These are phyloP conservation scores for Penium margaritaceum DNA, from an alignment of 139 green algal genomes.

Conservation along the genomic window DNA sequence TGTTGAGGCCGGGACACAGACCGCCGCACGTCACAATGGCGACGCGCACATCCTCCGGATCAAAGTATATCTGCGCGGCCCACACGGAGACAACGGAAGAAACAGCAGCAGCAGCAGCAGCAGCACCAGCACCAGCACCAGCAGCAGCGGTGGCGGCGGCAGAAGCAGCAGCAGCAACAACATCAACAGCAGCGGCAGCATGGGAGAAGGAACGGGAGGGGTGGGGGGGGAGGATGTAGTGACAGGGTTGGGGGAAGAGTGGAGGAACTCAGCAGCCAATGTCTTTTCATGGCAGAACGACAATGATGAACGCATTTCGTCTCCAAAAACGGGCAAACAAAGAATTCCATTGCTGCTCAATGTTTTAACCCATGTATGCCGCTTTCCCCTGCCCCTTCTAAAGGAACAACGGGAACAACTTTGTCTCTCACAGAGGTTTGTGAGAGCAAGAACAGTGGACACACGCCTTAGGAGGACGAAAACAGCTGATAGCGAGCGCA, in stretches of 20 bases:
- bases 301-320: too few species aligned
- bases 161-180: background rate
- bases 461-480: too few species aligned
- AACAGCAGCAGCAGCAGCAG: background rate
- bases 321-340: too few species aligned
- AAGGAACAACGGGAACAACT: too few species aligned
- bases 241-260: background rate
- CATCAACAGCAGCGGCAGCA: background rate
- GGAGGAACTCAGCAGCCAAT: too few species aligned
- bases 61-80: slow-evolving; percentile 59
- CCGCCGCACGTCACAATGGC: slow-evolving; percentile 94
- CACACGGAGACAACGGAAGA: background rate
- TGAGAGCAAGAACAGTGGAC: too few species aligned
- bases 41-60: slow-evolving; percentile 67
- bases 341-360: too few species aligned
- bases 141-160: background rate
- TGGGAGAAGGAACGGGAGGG: background rate
- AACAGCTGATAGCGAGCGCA: too few species aligned
- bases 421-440: too few species aligned
- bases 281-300: too few species aligned
- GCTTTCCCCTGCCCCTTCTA: too few species aligned
- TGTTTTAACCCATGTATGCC: too few species aligned
- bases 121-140: background rate
- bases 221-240: background rate
- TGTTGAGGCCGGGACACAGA: slow-evolving; percentile 94